Evolutionary conservation across 1,284 basidiomycete genomes (phyloP), one percentile per base, ranked within the genome.

Genomic region (Schizophyllum commune): DNA sequence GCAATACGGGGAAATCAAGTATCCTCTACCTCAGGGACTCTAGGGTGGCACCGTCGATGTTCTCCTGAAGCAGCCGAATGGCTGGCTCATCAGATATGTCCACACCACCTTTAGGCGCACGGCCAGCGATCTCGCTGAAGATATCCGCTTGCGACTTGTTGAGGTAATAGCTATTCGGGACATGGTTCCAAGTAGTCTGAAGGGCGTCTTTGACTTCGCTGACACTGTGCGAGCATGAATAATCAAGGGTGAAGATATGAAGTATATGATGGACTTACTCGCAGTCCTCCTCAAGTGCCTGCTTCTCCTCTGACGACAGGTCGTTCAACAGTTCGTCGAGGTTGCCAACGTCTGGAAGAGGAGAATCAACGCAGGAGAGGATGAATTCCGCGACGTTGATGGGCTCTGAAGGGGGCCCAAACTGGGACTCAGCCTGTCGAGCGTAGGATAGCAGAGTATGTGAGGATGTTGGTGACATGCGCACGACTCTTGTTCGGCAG

Each of bases 21-120:
- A 3, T 0, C 3, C 67, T 79, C 66, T 67, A 89, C 87, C 78
- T 79, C 82, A 85, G 89, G 66, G 83, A 81, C 55, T 73, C 75
- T 19, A 91, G 74, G 57, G 78, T 70, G 19, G 84, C 72, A 5
- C 66, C 66, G 13, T 83, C 81, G 21, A 89, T 70, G 27, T 74
- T 75, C 56, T 76, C 70, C 65, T 84, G 79, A 1, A 90, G 66
- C 4, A 71, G 68, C 1, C 71, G 67, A 4, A 83, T 77, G 21
- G 83, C 81, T 11, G 76, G 70, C 15, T 71, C 68, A 57, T 79
- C 73, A 55, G 39, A 47, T 11, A 47, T 47, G 39, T 47, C 39
- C 13, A 47, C 39, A 4, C 7, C 33, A 19, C 34, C 1, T 13
- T 47, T 47, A 15, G 34, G 57, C 20, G 56, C 47, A 58, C 13